Evolutionary conservation across 2,329 filamentous ascomycete genomes (phyloP).

Genomic region (Monosporascus sp.): DNA sequence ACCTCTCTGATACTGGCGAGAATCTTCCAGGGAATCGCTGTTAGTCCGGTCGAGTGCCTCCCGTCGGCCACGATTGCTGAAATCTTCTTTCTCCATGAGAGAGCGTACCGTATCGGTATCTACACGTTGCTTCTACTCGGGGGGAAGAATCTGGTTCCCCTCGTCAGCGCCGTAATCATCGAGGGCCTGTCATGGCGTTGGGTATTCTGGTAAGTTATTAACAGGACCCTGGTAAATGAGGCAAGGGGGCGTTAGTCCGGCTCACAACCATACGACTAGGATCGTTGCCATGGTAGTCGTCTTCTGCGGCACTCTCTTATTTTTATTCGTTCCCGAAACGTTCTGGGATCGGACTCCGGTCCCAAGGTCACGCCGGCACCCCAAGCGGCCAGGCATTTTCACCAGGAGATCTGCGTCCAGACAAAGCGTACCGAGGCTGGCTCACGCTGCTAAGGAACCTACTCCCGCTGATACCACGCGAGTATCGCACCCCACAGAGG

Average conservation of each 20-base stretch:
- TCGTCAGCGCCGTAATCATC: slow-evolving; percentile 83
- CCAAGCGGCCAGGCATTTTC: slow-evolving; percentile 41
- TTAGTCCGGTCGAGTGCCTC: slow-evolving; percentile 87
- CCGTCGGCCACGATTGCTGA: slow-evolving; percentile 92
- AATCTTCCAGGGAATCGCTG: slow-evolving; percentile 80
- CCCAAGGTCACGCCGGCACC: slow-evolving; percentile 30
- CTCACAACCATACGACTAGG: slow-evolving; percentile 37
- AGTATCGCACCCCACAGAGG: not conserved
- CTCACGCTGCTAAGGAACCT: slow-evolving; percentile 1
- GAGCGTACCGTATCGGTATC: slow-evolving; percentile 87
- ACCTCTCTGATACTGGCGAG: slow-evolving; percentile 73
- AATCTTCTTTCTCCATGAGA: slow-evolving; percentile 92
- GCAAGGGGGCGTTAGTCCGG: not conserved
- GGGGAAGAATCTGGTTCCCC: slow-evolving; percentile 84
- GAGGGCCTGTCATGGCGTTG: slow-evolving; percentile 76
- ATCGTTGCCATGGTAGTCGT: slow-evolving; percentile 77
- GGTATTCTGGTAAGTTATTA: slow-evolving; percentile 68
- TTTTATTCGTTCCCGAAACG: slow-evolving; percentile 89
- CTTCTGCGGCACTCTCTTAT: slow-evolving; percentile 65
- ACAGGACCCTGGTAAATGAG: not conserved
- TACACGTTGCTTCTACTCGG: slow-evolving; percentile 86
- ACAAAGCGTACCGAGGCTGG: slow-evolving; percentile 11
- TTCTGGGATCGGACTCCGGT: slow-evolving; percentile 85
- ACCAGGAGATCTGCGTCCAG: slow-evolving; percentile 42
- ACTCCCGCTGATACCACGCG: not conserved